A percentile compares a stretch with the other conserved stretches of the same genome.
phyloP scores from a whole-genome alignment of 1,139 yeast species.

The Yamadazyma aaseri region DNA sequence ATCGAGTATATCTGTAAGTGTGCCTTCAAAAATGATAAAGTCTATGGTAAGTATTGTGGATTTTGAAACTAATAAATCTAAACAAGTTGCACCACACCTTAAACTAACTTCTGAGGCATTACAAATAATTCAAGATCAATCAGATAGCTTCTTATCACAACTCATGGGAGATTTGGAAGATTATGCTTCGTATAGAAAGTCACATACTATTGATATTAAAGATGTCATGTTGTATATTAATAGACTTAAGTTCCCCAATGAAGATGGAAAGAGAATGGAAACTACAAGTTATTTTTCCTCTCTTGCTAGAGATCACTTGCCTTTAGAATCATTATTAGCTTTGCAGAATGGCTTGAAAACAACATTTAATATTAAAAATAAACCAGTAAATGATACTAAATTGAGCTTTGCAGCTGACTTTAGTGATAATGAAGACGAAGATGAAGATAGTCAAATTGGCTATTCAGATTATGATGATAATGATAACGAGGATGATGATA shows the following conservation, averaged over 20 bases:
- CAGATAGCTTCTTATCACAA: constrained; percentile 32
- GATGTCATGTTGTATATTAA: constrained; percentile 38
- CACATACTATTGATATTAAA: constrained; percentile 26
- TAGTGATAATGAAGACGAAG: constrained; percentile 2
- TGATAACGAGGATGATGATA: constrained; percentile 7
- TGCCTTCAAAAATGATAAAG: constrained; percentile 9
- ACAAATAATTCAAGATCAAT: constrained; percentile 19
- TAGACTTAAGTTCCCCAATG: constrained; percentile 28
- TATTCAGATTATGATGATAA: constrained; percentile 9
- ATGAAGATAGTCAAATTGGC: neutral
- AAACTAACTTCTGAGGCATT: constrained; percentile 12
- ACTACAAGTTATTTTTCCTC: constrained; percentile 26
- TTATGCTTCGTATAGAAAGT: constrained; percentile 33
- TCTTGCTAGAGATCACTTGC: constrained; percentile 37
- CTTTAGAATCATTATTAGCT: constrained; percentile 35
- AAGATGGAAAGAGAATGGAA: constrained; percentile 16
- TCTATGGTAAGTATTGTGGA: constrained; percentile 9
- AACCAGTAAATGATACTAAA: neutral
- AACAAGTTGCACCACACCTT: neutral
- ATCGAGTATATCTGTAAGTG: neutral
- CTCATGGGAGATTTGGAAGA: constrained; percentile 35
- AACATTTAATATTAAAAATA: constrained; percentile 1
- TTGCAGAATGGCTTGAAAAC: constrained; percentile 32
- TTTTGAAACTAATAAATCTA: neutral
- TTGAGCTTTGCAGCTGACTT: neutral